These are phyloP conservation scores for Mycosphaerelloides madeirae DNA, from an alignment of 2,329 filamentous ascomycete species.

Conservation along the genomic window DNA sequence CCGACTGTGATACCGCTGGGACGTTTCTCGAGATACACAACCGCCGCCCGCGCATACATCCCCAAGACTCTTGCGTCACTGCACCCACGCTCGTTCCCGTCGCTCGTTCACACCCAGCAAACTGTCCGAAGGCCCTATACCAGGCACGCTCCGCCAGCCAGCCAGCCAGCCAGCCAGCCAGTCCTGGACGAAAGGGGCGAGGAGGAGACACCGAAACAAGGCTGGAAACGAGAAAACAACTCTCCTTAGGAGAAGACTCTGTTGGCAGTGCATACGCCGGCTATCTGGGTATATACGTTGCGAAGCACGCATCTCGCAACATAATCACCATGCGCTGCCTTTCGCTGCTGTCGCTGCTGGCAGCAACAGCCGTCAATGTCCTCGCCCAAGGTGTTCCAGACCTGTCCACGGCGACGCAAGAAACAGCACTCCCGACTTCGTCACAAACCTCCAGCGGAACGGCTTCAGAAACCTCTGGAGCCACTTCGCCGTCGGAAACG, in stretches of 20 bases:
- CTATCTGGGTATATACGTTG: no score
- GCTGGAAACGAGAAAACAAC: constrained; percentile 1
- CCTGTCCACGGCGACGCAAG: constrained; percentile 23
- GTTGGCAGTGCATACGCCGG: not conserved
- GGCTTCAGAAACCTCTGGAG: constrained; percentile 7
- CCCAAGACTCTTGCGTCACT: constrained; percentile 1
- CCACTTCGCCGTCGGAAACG: not conserved
- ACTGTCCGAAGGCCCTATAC: not conserved
- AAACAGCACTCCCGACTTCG: constrained; percentile 11
- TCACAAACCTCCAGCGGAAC: constrained; percentile 8
- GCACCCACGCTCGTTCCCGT: constrained; percentile 1
- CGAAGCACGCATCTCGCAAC: not conserved
- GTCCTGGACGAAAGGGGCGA: constrained; percentile 1
- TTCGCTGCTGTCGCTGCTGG: constrained; percentile 23
- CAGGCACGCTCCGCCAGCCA: no score
- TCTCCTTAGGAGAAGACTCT: no score
- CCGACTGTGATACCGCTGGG: no score
- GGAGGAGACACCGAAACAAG: not conserved
- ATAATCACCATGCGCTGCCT: constrained; percentile 14
- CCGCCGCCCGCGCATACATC: no score
- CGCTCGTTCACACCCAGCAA: constrained; percentile 1
- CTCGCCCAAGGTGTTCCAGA: constrained; percentile 28
- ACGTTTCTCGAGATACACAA: no score
- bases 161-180: not conserved
- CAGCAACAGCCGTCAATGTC: constrained; percentile 15